A percentile compares a stretch with the other conserved stretches of the same genome.
Conservation (phyloP, 768 basidiomycete genomes). For the Epithele typhae region DNA sequence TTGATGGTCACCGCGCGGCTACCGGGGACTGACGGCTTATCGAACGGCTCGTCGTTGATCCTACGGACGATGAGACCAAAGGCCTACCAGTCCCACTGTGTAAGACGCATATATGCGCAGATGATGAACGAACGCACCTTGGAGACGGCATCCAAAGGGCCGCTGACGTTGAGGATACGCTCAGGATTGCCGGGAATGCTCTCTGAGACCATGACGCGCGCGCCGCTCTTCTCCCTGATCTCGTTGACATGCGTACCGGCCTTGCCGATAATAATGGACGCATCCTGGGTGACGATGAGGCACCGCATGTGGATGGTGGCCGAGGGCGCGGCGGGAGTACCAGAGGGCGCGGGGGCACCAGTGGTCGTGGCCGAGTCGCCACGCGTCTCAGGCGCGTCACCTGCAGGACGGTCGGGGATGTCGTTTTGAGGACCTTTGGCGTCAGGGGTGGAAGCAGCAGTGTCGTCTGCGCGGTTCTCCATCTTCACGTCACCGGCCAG, state of each 20-base stretch:
- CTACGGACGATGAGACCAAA: slow-evolving; percentile 98
- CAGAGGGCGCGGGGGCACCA: slow-evolving; percentile 49
- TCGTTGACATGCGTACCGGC: slow-evolving; percentile 96
- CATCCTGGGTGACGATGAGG: slow-evolving; percentile 98
- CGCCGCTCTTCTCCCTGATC: slow-evolving; percentile 96
- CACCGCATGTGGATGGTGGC: slow-evolving; percentile 96
- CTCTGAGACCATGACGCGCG: slow-evolving; percentile 95
- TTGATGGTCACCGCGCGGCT: slow-evolving; percentile 99
- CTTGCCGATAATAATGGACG: slow-evolving; percentile 98
- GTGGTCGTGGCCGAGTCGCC: slow-evolving; percentile 41
- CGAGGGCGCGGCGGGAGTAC: slow-evolving; percentile 51
- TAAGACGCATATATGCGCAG: background rate
- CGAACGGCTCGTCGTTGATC: slow-evolving; percentile 99
- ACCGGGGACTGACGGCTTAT: slow-evolving; percentile 94
- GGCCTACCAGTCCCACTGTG: slow-evolving; percentile 50
- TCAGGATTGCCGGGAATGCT: slow-evolving; percentile 99
- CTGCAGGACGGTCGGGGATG: background rate
- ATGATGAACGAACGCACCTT: slow-evolving; percentile 56
- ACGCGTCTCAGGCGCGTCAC: slow-evolving; percentile 30
- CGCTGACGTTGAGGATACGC: slow-evolving; percentile 94
- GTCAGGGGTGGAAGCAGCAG: slow-evolving; percentile 55
- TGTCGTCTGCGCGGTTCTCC: slow-evolving; percentile 40
- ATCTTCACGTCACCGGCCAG: slow-evolving; percentile 58
- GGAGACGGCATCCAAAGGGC: slow-evolving; percentile 95
- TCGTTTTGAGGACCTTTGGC: slow-evolving; percentile 24